Conservation (phyloP, 2,329 filamentous ascomycete species). For the Verticillium nubilum region DNA sequence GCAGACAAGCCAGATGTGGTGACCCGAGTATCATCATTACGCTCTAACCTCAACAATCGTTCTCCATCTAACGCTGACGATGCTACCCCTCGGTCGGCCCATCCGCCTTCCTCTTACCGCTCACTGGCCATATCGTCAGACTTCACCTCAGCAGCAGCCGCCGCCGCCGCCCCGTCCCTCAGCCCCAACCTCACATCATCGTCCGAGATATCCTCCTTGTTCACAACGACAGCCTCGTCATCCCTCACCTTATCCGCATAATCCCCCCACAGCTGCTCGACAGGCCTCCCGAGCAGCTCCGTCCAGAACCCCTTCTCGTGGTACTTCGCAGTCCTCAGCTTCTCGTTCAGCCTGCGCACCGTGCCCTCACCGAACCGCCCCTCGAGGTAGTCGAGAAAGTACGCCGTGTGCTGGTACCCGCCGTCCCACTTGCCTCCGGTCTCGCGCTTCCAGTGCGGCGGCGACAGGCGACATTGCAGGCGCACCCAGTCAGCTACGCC, state of each 20-base stretch:
- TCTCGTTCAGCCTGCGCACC: conserved; percentile 61
- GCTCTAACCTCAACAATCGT: too few species aligned
- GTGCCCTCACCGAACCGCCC: conserved; percentile 53
- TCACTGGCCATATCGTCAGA: too few species aligned
- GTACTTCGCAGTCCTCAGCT: conserved; percentile 58
- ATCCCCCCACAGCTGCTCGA: conserved; percentile 68
- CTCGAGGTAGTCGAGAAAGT: conserved; percentile 86
- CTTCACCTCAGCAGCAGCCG: not conserved
- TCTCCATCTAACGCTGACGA: not conserved
- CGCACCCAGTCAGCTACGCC: conserved; percentile 93
- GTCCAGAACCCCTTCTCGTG: conserved; percentile 63
- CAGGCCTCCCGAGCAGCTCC: conserved; percentile 57
- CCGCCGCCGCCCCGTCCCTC: not conserved
- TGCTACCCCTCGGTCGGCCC: not conserved
- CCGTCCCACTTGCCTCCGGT: conserved; percentile 66
- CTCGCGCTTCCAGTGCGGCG: conserved; percentile 76
- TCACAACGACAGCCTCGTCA: conserved; percentile 14
- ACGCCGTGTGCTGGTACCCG: conserved; percentile 87
- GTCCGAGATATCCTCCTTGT: conserved; percentile 15
- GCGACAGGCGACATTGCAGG: conserved; percentile 63
- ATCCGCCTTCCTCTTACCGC: too few species aligned
- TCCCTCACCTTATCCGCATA: conserved; percentile 45
- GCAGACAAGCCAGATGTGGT: too few species aligned
- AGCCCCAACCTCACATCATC: conserved; percentile 4
- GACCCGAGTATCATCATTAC: too few species aligned